Base-by-base conservation (phyloP, 2,329 filamentous ascomycete genomes). In the Diaporthe vexans region DNA sequence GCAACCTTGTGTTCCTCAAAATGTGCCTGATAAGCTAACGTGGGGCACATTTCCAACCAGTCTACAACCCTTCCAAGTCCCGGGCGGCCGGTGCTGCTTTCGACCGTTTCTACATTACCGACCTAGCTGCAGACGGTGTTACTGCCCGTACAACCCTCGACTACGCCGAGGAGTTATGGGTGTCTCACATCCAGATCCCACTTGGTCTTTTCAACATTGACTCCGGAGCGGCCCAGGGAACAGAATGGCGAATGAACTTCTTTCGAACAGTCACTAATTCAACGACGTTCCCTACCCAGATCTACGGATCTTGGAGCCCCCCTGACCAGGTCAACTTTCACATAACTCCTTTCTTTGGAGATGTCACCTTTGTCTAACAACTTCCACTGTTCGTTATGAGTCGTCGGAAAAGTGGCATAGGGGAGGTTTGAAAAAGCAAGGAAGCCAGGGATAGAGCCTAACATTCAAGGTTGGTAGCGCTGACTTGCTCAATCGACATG, bases 231-330 rank as follows among this genome's bases (percentile, higher is more conserved):
- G 85, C 85, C 1, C 79, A 81, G 75, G 85, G 85, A 29, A 88
- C 86, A 0, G 71, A 81, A 75, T 88, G 87, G 87, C 82, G 87
- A 73, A 88, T 88, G 86, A 88, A 88, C 78, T 88, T 88, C 76
- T 86, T 88, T 79, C 82, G 87, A 58, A 88, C 86, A 4, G 79
- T 87, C 40, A 85, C 84, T 5, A 81, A 82, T 35, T 83, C 83
- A 0, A 79, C 81, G 1, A 86, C 81, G 11, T 88, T 82, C 76
- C 86, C 87, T 0, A 80, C 84, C 48, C 86, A 88, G 79, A 77
- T 75, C 1, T 80, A 87, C 7, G 86, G 86, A 21, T 86, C 82
- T 9, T 88, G 87, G 87, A 87, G 79, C 74, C 81, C 84, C 3
- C 85, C 86, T 0, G 79, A 86, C 74, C 79, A 84, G 77, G 82